A percentile compares a stretch with the other conserved stretches of the same genome.
Conservation (phyloP, 768 basidiomycete genomes). For the Rubroboletus satanas region DNA sequence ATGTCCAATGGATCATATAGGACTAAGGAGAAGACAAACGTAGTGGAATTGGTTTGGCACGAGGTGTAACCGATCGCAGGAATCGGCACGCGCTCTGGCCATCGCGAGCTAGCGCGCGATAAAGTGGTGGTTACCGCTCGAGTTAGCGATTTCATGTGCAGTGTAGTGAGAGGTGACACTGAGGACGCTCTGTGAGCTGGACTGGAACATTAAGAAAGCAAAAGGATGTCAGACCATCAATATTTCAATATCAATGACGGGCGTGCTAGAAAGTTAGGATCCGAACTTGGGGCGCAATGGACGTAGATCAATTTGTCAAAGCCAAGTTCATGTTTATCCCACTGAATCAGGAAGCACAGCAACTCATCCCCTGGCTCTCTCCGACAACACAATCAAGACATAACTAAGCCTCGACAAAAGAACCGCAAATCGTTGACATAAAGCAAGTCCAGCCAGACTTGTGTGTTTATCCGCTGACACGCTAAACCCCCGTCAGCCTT, state of each 20-base stretch:
- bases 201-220: constrained; percentile 4
- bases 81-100: constrained; percentile 12
- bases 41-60: constrained; percentile 32
- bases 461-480: constrained; percentile 14
- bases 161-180: constrained; percentile 6
- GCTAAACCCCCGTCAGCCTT: constrained; percentile 3
- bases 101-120: constrained; percentile 6
- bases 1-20: constrained; percentile 23
- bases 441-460: constrained; percentile 7
- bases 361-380: neutral
- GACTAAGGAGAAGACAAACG: constrained; percentile 24
- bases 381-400: constrained; percentile 4
- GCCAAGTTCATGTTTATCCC: neutral
- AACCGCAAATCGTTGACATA: constrained; percentile 26
- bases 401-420: constrained; percentile 8
- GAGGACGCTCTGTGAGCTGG: neutral
- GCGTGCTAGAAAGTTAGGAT: constrained; percentile 15
- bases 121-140: constrained; percentile 1
- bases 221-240: constrained; percentile 1
- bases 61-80: constrained; percentile 31
- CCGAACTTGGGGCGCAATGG: constrained; percentile 3
- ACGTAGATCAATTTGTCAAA: constrained; percentile 15
- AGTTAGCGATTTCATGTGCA: constrained; percentile 16
- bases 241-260: constrained; percentile 3
- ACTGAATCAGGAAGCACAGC: constrained; percentile 10